Percentiles rank a stretch among this genome's conserved stretches.
These are phyloP conservation scores for Venturia nashicola DNA, from an alignment of 2,329 filamentous ascomycete species.

Conservation along the genomic window DNA sequence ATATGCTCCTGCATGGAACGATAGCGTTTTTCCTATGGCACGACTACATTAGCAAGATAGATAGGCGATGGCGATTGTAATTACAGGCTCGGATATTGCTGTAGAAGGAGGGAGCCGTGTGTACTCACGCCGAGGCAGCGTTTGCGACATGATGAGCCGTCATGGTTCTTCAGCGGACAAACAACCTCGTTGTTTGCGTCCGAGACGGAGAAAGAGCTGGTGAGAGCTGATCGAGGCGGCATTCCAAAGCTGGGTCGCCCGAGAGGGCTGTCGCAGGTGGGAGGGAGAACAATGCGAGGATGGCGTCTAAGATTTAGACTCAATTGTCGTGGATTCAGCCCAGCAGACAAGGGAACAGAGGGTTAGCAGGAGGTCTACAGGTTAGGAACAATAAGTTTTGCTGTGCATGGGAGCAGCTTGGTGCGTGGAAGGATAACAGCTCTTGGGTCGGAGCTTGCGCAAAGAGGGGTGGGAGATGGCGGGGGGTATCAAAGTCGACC, in stretches of 20 bases:
- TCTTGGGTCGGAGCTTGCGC: neutral
- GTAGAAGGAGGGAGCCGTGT: neutral
- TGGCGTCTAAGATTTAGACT: neutral
- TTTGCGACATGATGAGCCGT: slow-evolving; percentile 94
- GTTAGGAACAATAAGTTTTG: neutral
- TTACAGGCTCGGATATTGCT: neutral
- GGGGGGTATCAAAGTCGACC: neutral
- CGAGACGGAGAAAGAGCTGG: slow-evolving; percentile 81
- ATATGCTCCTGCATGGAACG: slow-evolving; percentile 99
- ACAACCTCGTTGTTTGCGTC: slow-evolving; percentile 94
- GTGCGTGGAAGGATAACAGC: neutral
- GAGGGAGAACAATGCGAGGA: neutral
- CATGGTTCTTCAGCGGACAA: slow-evolving; percentile 88
- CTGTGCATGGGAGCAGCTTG: neutral
- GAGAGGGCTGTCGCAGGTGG: slow-evolving; percentile 21
- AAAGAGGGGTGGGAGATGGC: neutral
- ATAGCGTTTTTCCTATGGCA: slow-evolving; percentile 75
- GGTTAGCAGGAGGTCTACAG: neutral
- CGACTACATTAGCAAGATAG: neutral
- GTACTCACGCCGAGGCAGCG: slow-evolving; percentile 90
- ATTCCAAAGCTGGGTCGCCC: slow-evolving; percentile 56
- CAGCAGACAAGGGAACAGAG: neutral
- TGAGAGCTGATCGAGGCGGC: slow-evolving; percentile 79
- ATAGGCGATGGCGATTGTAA: neutral
- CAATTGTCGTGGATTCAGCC: neutral